phyloP scores from a whole-genome alignment of 228 moss, liverwort and hornwort species.

The Sphagnum fallax region DNA sequence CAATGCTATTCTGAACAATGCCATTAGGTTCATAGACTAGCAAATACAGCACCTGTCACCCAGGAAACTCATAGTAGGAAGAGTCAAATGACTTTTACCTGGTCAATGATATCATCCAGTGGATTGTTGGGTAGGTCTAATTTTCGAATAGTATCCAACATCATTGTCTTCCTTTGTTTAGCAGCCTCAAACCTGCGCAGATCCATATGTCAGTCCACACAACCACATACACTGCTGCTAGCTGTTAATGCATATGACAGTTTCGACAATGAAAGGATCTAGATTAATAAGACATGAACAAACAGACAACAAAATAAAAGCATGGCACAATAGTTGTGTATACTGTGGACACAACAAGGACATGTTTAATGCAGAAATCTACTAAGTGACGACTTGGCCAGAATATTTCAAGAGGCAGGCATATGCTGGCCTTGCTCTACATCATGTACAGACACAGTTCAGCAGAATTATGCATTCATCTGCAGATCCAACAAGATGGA shows the following conservation, averaged over 20 bases:
- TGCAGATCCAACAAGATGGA: background rate
- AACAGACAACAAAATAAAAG: too few relatives aligned
- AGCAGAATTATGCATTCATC: background rate
- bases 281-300: too few relatives aligned
- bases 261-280: too few relatives aligned
- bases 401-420: too few relatives aligned
- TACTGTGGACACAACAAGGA: too few relatives aligned
- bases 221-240: too few relatives aligned
- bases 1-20: too few relatives aligned
- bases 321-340: too few relatives aligned
- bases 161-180: conserved; percentile 47
- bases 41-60: background rate
- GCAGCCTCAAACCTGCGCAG: conserved; percentile 60
- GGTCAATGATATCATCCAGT: conserved; percentile 97
- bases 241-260: too few relatives aligned
- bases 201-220: background rate
- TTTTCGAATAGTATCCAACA: conserved; percentile 64
- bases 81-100: conserved; percentile 27
- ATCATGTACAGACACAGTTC: background rate
- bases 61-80: background rate
- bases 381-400: too few relatives aligned
- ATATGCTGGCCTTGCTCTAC: too few relatives aligned
- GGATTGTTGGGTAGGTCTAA: conserved; percentile 98
- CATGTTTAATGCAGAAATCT: too few relatives aligned
- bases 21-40: background rate